Percentiles rank a stretch among this genome's conserved stretches.
Conservation (phyloP, 768 basidiomycete genomes). For the Tricholoma furcatifolium region DNA sequence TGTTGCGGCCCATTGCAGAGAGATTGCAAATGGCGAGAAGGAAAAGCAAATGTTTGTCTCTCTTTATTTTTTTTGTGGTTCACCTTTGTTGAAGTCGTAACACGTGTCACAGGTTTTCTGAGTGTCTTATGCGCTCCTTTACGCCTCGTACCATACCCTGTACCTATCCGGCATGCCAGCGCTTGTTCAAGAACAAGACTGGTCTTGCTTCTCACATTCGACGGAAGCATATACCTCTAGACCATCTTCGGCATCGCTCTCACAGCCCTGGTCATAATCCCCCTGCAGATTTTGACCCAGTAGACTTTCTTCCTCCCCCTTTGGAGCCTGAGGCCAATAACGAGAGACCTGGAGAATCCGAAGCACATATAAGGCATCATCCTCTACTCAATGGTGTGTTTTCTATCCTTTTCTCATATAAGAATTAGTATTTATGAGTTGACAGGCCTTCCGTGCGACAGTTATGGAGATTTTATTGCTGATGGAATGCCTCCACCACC, state of each 20-base stretch:
- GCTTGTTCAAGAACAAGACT: neutral
- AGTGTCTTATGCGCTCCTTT: neutral
- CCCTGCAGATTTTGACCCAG: neutral
- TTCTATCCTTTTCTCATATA: neutral
- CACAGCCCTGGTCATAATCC: neutral
- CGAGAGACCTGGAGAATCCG: neutral
- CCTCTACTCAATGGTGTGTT: conserved; percentile 2
- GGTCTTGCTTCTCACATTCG: neutral
- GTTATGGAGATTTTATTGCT: neutral
- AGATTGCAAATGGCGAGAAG: neutral
- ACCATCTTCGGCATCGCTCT: neutral
- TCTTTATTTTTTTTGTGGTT: neutral
- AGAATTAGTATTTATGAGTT: too few species aligned
- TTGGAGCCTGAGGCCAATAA: too few species aligned
- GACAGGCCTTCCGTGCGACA: conserved; percentile 2
- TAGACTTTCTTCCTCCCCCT: too few species aligned
- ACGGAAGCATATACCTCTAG: neutral
- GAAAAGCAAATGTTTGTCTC: neutral
- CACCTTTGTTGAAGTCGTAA: neutral
- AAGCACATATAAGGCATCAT: neutral
- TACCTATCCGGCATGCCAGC: neutral
- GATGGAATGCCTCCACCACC: conserved; percentile 3
- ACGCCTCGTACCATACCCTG: neutral
- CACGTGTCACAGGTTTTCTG: neutral
- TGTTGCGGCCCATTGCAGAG: neutral